A percentile compares a stretch with the other conserved stretches of the same genome.
These are phyloP conservation scores for Diutina neorugosa DNA, from an alignment of 1,139 yeast species.

Conservation along the genomic window DNA sequence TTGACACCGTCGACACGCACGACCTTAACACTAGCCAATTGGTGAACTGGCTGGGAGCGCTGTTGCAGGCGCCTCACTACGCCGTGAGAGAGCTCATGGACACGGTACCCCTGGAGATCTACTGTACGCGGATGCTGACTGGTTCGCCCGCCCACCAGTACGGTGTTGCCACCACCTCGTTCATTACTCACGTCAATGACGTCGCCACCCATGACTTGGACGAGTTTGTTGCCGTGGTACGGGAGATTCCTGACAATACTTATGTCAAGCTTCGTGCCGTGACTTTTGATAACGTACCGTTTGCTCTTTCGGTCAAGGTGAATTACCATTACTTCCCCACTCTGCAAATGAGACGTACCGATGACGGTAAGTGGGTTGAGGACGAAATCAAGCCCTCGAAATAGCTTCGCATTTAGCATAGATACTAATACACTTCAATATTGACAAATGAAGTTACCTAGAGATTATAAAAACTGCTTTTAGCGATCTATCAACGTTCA, in stretches of 20 bases:
- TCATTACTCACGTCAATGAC: constrained; percentile 84
- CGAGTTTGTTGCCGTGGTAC: constrained; percentile 51
- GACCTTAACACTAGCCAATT: constrained; percentile 53
- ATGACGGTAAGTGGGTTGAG: constrained; percentile 35
- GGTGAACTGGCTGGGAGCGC: constrained; percentile 40
- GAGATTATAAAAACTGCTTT: too few relatives aligned
- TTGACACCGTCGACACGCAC: constrained; percentile 50
- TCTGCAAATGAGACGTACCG: constrained; percentile 43
- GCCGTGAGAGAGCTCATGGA: constrained; percentile 56
- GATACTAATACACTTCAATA: background rate
- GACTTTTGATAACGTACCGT: constrained; percentile 75
- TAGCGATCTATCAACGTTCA: too few relatives aligned
- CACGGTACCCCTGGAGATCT: constrained; percentile 70
- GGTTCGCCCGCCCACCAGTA: constrained; percentile 86
- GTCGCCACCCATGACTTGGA: constrained; percentile 57
- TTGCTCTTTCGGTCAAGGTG: constrained; percentile 76
- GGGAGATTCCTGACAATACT: constrained; percentile 60
- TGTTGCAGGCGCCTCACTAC: constrained; percentile 40
- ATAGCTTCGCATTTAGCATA: background rate
- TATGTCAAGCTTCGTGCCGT: constrained; percentile 74
- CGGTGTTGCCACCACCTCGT: constrained; percentile 68
- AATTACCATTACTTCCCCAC: constrained; percentile 90
- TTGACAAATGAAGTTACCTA: too few relatives aligned
- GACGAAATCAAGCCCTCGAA: constrained; percentile 7
- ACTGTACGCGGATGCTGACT: constrained; percentile 55